Conservation (phyloP, 352 stramenopile genomes). For the Phytophthora citrophthora region DNA sequence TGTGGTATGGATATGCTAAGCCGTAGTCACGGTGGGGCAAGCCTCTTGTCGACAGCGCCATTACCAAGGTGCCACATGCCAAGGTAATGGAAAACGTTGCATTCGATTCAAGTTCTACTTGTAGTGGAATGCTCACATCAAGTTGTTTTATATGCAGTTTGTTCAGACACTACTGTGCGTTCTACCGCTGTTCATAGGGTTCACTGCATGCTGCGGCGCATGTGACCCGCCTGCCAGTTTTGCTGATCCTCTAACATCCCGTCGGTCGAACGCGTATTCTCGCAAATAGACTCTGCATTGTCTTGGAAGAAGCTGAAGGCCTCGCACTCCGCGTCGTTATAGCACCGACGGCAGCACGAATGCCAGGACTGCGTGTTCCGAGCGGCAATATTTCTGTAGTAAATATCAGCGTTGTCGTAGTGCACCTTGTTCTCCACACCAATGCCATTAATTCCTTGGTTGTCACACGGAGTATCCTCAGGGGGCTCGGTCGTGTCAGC, state of each 20-base stretch:
- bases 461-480: not conserved
- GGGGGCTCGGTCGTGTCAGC: not conserved
- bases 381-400: not conserved
- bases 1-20: no score
- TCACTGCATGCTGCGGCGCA: no score
- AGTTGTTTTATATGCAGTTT: no score
- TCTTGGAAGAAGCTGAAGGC: conserved; percentile 8
- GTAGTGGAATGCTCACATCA: no score
- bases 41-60: no score
- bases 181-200: no score
- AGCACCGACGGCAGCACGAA: conserved; percentile 5
- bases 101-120: no score
- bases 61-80: no score
- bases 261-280: not conserved
- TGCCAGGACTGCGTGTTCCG: not conserved
- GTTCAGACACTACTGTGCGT: no score
- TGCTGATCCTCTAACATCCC: not conserved
- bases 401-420: conserved; percentile 5
- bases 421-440: conserved; percentile 7
- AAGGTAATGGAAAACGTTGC: no score
- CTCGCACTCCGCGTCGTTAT: not conserved
- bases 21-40: no score
- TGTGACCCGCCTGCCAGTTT: conserved; percentile 6
- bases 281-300: not conserved
- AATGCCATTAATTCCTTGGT: conserved; percentile 10